Percentiles rank a stretch among this genome's conserved stretches.
Evolutionary conservation across 2,329 filamentous ascomycete genomes (phyloP).

Genomic region (Passalora sequoiae): DNA sequence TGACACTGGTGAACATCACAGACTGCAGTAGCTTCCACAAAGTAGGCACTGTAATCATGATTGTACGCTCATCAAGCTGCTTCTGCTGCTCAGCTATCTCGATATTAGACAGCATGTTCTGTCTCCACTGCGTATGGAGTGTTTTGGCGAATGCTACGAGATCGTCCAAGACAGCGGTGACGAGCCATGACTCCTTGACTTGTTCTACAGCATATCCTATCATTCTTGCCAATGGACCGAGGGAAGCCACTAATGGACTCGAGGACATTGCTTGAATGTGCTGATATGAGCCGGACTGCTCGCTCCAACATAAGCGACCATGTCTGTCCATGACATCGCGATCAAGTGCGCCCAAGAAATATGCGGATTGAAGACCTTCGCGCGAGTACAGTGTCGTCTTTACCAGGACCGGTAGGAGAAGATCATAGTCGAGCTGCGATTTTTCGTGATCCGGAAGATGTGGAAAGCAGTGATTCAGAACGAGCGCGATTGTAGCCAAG

Average conservation of each 20-base stretch:
- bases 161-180: conserved; percentile 55
- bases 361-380: conserved; percentile 70
- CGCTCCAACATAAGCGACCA: conserved; percentile 60
- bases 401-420: conserved; percentile 63
- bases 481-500: conserved; percentile 55
- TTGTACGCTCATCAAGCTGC: conserved; percentile 60
- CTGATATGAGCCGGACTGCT: conserved; percentile 54
- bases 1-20: conserved; percentile 68
- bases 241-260: conserved; percentile 58
- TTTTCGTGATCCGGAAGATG: conserved; percentile 59
- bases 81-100: conserved; percentile 62
- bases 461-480: conserved; percentile 72
- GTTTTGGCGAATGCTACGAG: conserved; percentile 62
- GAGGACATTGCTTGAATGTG: conserved; percentile 55
- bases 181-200: conserved; percentile 46
- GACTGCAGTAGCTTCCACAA: conserved; percentile 73
- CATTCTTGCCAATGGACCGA: conserved; percentile 63
- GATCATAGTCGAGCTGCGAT: conserved; percentile 58
- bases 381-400: conserved; percentile 62
- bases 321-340: conserved; percentile 58
- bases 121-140: conserved; percentile 67
- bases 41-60: conserved; percentile 59
- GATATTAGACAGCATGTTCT: conserved; percentile 66
- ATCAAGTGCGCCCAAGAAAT: conserved; percentile 67
- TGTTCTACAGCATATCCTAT: conserved; percentile 60